Evolutionary conservation across 2,329 filamentous ascomycete genomes (phyloP).

Genomic region (Sarocladium kiliense): DNA sequence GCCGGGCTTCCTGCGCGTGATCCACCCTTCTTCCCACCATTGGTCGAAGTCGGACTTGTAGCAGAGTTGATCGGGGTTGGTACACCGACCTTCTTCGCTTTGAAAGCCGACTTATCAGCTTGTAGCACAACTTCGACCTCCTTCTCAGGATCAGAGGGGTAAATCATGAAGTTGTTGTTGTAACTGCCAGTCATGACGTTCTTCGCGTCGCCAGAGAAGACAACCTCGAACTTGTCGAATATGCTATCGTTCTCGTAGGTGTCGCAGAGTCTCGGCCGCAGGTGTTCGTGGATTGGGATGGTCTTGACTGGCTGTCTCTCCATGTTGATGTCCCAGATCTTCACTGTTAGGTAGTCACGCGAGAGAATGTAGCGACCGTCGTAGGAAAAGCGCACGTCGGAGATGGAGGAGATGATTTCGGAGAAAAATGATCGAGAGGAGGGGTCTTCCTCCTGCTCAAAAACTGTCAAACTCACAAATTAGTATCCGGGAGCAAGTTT

Average conservation of each 20-base stretch:
- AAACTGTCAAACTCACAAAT: conserved; percentile 55
- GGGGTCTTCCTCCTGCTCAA: conserved; percentile 97
- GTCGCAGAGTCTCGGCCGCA: conserved; percentile 89
- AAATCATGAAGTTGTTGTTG: conserved; percentile 99
- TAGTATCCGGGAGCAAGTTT: neutral
- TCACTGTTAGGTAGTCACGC: conserved; percentile 95
- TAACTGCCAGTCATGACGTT: conserved; percentile 99
- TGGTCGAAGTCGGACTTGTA: conserved; percentile 63
- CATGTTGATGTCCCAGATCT: conserved; percentile 99
- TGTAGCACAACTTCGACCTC: conserved; percentile 97
- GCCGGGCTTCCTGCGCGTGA: conserved; percentile 87
- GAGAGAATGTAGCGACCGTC: conserved; percentile 97
- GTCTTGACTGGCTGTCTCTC: conserved; percentile 96
- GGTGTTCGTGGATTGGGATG: conserved; percentile 96
- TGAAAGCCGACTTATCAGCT: conserved; percentile 98
- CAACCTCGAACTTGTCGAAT: conserved; percentile 99
- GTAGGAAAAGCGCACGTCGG: conserved; percentile 93
- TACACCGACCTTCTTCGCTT: conserved; percentile 98
- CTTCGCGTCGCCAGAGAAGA: conserved; percentile 96
- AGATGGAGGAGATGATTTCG: conserved; percentile 99
- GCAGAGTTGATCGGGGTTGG: conserved; percentile 91
- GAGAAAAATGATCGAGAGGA: conserved; percentile 98
- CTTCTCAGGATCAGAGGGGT: conserved; percentile 91
- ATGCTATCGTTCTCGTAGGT: conserved; percentile 99
- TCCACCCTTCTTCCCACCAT: conserved; percentile 78